Evolutionary conservation across 129 eudicot species (phyloP).

Genomic region (Arctium minus): DNA sequence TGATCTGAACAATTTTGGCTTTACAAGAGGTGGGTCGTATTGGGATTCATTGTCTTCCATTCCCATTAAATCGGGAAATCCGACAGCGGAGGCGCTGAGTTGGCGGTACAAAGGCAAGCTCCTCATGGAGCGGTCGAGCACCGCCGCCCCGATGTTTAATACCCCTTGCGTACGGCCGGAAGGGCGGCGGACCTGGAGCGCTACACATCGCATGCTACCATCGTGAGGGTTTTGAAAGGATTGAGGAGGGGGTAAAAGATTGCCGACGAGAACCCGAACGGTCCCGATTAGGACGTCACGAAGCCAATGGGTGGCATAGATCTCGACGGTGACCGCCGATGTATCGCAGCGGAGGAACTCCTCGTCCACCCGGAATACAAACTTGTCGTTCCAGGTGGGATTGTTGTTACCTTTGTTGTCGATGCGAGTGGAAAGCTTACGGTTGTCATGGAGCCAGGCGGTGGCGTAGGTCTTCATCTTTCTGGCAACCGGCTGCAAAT

Average conservation of each 20-base stretch:
- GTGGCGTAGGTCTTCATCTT: slow-evolving; percentile 26
- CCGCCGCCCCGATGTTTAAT: slow-evolving; percentile 17
- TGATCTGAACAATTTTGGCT: slow-evolving; percentile 34
- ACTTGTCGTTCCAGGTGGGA: slow-evolving; percentile 36
- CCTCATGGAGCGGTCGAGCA: slow-evolving; percentile 17
- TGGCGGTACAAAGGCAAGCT: slow-evolving; percentile 16
- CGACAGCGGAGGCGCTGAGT: not conserved
- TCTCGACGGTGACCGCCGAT: slow-evolving; percentile 12
- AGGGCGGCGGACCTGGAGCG: slow-evolving; percentile 24
- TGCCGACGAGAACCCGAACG: slow-evolving; percentile 14
- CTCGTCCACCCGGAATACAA: slow-evolving; percentile 30
- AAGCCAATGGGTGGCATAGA: slow-evolving; percentile 10
- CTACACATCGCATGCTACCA: slow-evolving; percentile 4
- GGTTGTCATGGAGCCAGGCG: slow-evolving; percentile 6
- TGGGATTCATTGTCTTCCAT: not conserved
- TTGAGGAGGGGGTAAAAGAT: not conserved
- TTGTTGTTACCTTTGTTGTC: slow-evolving; percentile 19
- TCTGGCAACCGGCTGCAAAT: slow-evolving; percentile 14
- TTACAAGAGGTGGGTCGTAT: not conserved
- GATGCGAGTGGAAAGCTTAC: slow-evolving; percentile 20
- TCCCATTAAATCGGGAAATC: slow-evolving; percentile 9
- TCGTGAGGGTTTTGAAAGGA: not conserved
- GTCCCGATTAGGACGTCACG: slow-evolving; percentile 15
- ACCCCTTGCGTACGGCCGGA: slow-evolving; percentile 28
- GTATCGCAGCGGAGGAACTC: slow-evolving; percentile 15